Conservation (phyloP, 495 filamentous ascomycete species). For the Xylaria venustula region DNA sequence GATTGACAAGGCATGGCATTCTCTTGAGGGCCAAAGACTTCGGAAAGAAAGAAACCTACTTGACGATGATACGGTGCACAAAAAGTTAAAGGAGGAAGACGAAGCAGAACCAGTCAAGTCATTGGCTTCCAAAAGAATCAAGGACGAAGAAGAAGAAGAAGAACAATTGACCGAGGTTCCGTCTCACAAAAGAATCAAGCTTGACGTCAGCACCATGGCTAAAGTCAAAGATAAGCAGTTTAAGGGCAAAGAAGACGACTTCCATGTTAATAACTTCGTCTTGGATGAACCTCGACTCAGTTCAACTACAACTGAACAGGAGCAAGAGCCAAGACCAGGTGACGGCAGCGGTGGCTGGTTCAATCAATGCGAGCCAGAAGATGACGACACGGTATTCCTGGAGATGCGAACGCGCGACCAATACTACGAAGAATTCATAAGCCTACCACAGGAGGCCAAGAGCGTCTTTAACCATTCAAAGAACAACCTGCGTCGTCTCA, state of each 20-base stretch:
- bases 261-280: not conserved
- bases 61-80: not conserved
- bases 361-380: not conserved
- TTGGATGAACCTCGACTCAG: not conserved
- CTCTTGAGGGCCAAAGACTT: conserved; percentile 13
- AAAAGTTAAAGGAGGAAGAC: not conserved
- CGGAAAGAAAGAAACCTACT: conserved; percentile 13
- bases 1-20: conserved; percentile 18
- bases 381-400: conserved; percentile 5
- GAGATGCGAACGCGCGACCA: conserved; percentile 1
- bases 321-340: not conserved
- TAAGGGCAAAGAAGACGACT: not conserved
- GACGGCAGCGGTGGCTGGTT: not conserved
- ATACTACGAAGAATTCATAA: conserved; percentile 23
- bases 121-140: too few relatives aligned
- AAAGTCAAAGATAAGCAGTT: not conserved
- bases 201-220: not conserved
- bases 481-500: conserved; percentile 23
- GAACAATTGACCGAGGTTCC: not conserved
- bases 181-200: not conserved
- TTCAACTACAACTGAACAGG: too few relatives aligned
- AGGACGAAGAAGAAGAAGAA: not conserved
- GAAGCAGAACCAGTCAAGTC: not conserved
- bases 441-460: not conserved
- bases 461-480: conserved; percentile 20